Conservation (phyloP, 257 asterid species). For the Solanum neorickii region DNA sequence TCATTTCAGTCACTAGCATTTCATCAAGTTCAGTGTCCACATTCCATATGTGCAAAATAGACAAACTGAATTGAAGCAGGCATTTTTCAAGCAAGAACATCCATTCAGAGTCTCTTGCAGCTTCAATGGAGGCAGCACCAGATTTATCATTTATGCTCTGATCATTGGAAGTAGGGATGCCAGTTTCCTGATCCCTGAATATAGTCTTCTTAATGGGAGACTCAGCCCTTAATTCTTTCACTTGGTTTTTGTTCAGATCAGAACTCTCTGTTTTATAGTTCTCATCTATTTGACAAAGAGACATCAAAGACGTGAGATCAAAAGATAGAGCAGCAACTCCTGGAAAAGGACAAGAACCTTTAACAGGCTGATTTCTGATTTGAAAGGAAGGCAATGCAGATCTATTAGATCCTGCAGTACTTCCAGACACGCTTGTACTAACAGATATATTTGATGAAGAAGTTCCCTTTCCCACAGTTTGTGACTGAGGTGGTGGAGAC, state of each 20-base stretch:
- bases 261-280: slow-evolving; percentile 15
- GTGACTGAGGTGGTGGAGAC: slow-evolving; percentile 27
- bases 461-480: slow-evolving; percentile 22
- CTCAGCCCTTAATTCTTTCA: slow-evolving; percentile 27
- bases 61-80: slow-evolving; percentile 74
- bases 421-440: slow-evolving; percentile 18
- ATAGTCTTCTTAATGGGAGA: slow-evolving; percentile 22
- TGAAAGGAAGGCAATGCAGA: slow-evolving; percentile 27
- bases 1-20: slow-evolving; percentile 73
- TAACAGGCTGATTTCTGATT: slow-evolving; percentile 50
- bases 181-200: slow-evolving; percentile 20
- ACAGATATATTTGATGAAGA: slow-evolving; percentile 15
- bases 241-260: slow-evolving; percentile 17
- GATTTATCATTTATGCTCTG: slow-evolving; percentile 17
- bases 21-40: slow-evolving; percentile 73
- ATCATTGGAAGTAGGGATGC: slow-evolving; percentile 23
- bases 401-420: slow-evolving; percentile 18
- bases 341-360: slow-evolving; percentile 84
- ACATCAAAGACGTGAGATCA: slow-evolving; percentile 71
- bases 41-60: slow-evolving; percentile 88
- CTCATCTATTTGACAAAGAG: slow-evolving; percentile 52
- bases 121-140: slow-evolving; percentile 20
- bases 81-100: slow-evolving; percentile 46
- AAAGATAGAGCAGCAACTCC: slow-evolving; percentile 73
- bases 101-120: slow-evolving; percentile 36